A percentile compares a stretch with the other conserved stretches of the same genome.
These are phyloP conservation scores for Calonectria ilicicola DNA, from an alignment of 2,329 filamentous ascomycete genomes.

Conservation along the genomic window DNA sequence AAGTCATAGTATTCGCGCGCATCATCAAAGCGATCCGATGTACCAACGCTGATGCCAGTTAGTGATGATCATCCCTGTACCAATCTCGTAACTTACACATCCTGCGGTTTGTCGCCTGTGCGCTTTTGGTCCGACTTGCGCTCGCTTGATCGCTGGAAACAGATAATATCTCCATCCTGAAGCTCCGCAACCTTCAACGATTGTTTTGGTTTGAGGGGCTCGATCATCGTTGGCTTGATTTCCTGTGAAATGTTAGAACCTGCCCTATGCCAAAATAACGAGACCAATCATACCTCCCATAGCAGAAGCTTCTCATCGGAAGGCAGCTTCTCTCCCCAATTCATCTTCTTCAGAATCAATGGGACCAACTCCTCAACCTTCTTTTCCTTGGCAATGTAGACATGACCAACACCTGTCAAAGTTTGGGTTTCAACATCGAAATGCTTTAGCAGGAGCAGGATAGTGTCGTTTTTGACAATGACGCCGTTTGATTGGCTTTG, in stretches of 20 bases:
- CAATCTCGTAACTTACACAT: conserved; percentile 43
- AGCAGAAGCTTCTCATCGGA: conserved; percentile 74
- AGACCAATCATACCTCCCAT: conserved; percentile 72
- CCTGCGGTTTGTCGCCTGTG: conserved; percentile 45
- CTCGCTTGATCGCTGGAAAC: conserved; percentile 80
- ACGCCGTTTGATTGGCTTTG: conserved; percentile 68
- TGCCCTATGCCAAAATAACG: not conserved
- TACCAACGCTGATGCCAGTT: conserved; percentile 32
- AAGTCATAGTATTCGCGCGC: conserved; percentile 94
- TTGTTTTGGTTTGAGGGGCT: conserved; percentile 90
- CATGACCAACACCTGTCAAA: conserved; percentile 81
- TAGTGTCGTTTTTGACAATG: conserved; percentile 70
- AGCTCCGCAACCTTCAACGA: conserved; percentile 92
- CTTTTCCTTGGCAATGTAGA: conserved; percentile 89
- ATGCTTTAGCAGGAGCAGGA: conserved; percentile 92
- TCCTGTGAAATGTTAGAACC: conserved; percentile 62
- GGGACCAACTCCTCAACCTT: conserved; percentile 88
- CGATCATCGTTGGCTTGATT: conserved; percentile 98
- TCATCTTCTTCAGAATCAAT: conserved; percentile 84
- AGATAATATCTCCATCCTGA: conserved; percentile 96
- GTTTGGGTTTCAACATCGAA: conserved; percentile 85
- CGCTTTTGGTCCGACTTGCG: conserved; percentile 54
- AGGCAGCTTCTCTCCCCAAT: conserved; percentile 82
- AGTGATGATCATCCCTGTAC: conserved; percentile 9
- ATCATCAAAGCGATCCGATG: conserved; percentile 71